Evolutionary conservation across 2,329 filamentous ascomycete species (phyloP), one percentile per base, ranked within the genome.

Genomic region (Talaromyces marneffei): DNA sequence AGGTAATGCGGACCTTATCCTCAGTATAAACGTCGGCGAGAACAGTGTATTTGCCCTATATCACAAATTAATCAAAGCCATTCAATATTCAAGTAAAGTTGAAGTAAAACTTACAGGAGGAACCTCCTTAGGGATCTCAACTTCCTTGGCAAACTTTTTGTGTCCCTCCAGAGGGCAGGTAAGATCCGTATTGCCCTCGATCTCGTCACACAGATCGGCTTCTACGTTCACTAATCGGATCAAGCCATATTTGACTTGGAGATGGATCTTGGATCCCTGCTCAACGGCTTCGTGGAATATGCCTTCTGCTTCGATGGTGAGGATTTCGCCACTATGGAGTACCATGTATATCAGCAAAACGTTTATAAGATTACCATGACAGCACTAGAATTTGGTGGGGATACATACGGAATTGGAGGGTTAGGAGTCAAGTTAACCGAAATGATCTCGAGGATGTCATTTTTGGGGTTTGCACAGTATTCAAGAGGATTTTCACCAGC

Each of bases 231-330:
- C 86, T 66, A 99, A 84, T 60, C 87, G 90, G 75, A 99, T 97
- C 66, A 96, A 82, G 63, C 93, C 93, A 76, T 96, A 97, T 79
- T 96, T 97, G 78, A 99, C 93, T 67, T 87, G 84, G 42, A 99
- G 75, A 53, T 88, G 82, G 65, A 97, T 88, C 69, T 90, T 91
- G 63, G 93, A 91, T 62, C 91, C 93, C 62, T 91, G 74, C 60
- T 86, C 83, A 66, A 99, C 86, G 57, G 82, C 77, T 71, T 95
- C 78, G 67, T 82, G 83, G 65, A 97, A 83, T n/a, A 79, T 85
- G 61, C 93, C 94, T 33, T 79, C 82, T 52, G 92, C 94, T 66
- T 85, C 85, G 79, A 99, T 96, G 62, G 82, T 80, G 59, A 99
- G 87, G 20, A 84, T 84, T 69, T 86, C 67, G 69, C 93, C 94